A percentile compares a stretch with the other conserved stretches of the same genome.
Evolutionary conservation across 179 eudicot species (phyloP).

Genomic region (Heliamphora pulchella): DNA sequence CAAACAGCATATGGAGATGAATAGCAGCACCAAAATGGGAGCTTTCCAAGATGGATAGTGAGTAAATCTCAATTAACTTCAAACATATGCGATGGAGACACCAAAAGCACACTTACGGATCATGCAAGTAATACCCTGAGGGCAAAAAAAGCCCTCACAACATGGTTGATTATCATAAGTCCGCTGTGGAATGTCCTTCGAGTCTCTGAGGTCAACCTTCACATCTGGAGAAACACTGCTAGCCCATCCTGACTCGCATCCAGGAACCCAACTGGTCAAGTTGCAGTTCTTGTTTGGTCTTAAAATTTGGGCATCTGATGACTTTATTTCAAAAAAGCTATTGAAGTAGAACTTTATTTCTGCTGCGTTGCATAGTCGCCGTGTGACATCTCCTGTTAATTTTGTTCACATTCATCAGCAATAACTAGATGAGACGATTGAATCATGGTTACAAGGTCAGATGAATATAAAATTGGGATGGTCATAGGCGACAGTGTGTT

Average conservation of each 20-base stretch:
- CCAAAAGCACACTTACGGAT: constrained; percentile 55
- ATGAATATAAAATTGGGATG: neutral
- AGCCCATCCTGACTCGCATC: constrained; percentile 98
- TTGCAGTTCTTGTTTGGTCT: constrained; percentile 80
- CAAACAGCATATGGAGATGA: neutral
- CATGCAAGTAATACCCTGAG: constrained; percentile 95
- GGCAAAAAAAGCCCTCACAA: constrained; percentile 90
- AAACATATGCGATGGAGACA: neutral
- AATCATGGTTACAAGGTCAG: too few species aligned
- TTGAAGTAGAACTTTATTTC: constrained; percentile 68
- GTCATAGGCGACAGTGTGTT: neutral
- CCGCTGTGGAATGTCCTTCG: constrained; percentile 49
- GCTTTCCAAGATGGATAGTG: neutral
- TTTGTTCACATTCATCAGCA: too few species aligned
- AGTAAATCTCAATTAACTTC: neutral
- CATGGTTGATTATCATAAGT: constrained; percentile 60
- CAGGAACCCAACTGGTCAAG: constrained; percentile 60
- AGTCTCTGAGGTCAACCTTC: constrained; percentile 51
- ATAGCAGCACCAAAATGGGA: neutral
- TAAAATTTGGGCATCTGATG: constrained; percentile 43
- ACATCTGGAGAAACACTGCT: constrained; percentile 37
- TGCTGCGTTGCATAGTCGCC: constrained; percentile 69
- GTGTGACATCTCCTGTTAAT: constrained; percentile 49
- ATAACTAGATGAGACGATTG: too few species aligned
- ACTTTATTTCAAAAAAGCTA: constrained; percentile 38